Base-by-base conservation (phyloP, 2,329 filamentous ascomycete genomes). In the Aurifilum marmelostoma region DNA sequence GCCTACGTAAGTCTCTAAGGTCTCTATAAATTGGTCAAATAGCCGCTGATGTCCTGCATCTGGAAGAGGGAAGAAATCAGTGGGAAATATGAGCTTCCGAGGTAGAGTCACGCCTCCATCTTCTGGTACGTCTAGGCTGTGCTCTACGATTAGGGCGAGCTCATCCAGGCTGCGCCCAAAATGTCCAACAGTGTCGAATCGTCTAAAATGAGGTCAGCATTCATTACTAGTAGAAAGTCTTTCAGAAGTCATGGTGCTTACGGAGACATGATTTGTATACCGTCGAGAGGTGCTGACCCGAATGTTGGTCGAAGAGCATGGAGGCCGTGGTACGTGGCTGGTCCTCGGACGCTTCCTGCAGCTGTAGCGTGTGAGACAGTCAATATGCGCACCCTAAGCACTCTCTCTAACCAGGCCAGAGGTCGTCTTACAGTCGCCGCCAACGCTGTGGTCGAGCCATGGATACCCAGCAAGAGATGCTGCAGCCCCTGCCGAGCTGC, bases 361-460 rank as follows among this genome's bases (percentile, higher is more conserved):
- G 69, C 69, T 71, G 47, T 18, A 24, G 12, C 4, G 41, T 34
- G 32, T 7, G 24, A 6, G 1, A 61, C 16, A 6, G 29, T 67
- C 54, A 71, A 47, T 34, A 62, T 18, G 27, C 8, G 6, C 8
- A 60, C 32, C 11, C 32, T 6, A 16, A 6, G 16, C 2, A 32
- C 12, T 34, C 16, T 7, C n/a, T n/a, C n/a, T 6, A 24, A 34
- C 4, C 76, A 76, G 1, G 76, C 68, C 79, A 78, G 34, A 34
- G 34, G 34, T 2, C 73, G 75, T 29, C 75, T 74, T 3, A 78
- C 79, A 24, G 76, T 72, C 71, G n/a, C 24, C 71, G 1, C 74
- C 75, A 14, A 76, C 27, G 2, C 74, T 70, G 21, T 72, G 43
- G 50, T 76, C 74, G 3, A 76, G 72, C 73, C 75, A 76, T 2